phyloP scores from a whole-genome alignment of 2,329 filamentous ascomycete genomes.

The Cephalotrichum gorgonifer region DNA sequence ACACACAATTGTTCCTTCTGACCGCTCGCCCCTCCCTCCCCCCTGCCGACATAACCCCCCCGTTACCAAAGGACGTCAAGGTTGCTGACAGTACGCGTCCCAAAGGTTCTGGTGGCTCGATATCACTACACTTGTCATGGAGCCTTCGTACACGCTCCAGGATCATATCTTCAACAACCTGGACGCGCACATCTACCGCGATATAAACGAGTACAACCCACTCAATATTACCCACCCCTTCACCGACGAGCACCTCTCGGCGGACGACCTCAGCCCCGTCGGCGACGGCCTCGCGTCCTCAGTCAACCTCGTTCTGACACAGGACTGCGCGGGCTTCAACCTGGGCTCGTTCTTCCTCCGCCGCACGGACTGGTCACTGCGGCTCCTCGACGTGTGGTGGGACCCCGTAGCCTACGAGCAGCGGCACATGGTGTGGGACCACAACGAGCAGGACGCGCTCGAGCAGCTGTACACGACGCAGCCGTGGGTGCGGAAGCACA shows the following conservation, averaged over 20 bases:
- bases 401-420: constrained; percentile 96
- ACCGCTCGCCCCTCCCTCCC: too few species aligned
- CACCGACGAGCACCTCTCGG: constrained; percentile 64
- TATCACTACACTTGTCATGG: constrained; percentile 96
- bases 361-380: constrained; percentile 80
- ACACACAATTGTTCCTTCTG: too few species aligned
- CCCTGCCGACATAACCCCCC: neutral
- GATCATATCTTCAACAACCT: constrained; percentile 81
- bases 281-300: constrained; percentile 72
- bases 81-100: neutral
- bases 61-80: too few species aligned
- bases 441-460: constrained; percentile 94
- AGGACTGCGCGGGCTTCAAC: constrained; percentile 95
- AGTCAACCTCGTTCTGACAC: constrained; percentile 78
- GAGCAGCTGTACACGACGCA: constrained; percentile 87
- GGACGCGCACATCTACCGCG: constrained; percentile 67
- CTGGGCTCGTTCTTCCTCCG: constrained; percentile 89
- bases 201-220: constrained; percentile 94
- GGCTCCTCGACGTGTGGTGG: constrained; percentile 94
- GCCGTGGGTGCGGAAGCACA: constrained; percentile 83
- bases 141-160: constrained; percentile 82
- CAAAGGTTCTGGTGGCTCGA: constrained; percentile 99
- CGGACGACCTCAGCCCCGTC: constrained; percentile 56
- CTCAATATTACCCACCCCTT: constrained; percentile 85
- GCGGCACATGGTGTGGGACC: constrained; percentile 97